Evolutionary conservation across 106 monocot species (phyloP).

Genomic region (Gastrodia elata): DNA sequence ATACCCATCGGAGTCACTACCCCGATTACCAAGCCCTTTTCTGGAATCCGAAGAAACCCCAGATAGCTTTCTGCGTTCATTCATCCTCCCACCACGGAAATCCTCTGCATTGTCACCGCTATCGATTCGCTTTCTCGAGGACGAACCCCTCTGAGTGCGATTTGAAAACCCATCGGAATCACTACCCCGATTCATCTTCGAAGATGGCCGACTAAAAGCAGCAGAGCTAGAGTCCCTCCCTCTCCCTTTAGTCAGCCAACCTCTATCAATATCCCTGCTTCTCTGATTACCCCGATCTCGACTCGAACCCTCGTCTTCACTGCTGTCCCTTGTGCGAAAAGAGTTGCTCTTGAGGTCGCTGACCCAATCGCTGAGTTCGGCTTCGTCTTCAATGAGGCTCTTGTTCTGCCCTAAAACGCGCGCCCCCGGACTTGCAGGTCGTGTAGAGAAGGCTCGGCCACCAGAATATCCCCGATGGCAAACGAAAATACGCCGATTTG

Average conservation of each 20-base stretch:
- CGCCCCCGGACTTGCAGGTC: constrained; percentile 9
- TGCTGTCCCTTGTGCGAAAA: background rate
- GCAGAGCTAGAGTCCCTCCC: constrained; percentile 8
- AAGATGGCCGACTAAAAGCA: background rate
- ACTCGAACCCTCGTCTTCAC: constrained; percentile 13
- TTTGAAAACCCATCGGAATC: constrained; percentile 7
- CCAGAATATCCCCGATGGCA: background rate
- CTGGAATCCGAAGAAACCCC: constrained; percentile 11
- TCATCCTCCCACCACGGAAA: constrained; percentile 1
- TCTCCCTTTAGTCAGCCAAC: background rate
- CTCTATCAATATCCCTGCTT: constrained; percentile 10
- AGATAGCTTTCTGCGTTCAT: background rate
- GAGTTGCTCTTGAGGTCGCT: constrained; percentile 47
- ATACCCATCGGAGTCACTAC: constrained; percentile 9
- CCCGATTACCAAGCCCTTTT: constrained; percentile 12
- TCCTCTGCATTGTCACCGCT: background rate
- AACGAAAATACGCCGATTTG: constrained; percentile 1
- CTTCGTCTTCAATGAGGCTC: constrained; percentile 84
- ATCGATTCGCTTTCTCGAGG: background rate
- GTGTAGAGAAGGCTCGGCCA: constrained; percentile 32
- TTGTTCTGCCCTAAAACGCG: constrained; percentile 22
- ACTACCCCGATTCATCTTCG: constrained; percentile 14
- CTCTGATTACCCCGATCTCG: constrained; percentile 3
- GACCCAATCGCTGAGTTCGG: constrained; percentile 85
- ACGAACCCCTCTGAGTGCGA: background rate